Evolutionary conservation across 768 basidiomycete genomes (phyloP), one percentile per base, ranked within the genome.

Genomic region (Hysterangium stoloniferum): DNA sequence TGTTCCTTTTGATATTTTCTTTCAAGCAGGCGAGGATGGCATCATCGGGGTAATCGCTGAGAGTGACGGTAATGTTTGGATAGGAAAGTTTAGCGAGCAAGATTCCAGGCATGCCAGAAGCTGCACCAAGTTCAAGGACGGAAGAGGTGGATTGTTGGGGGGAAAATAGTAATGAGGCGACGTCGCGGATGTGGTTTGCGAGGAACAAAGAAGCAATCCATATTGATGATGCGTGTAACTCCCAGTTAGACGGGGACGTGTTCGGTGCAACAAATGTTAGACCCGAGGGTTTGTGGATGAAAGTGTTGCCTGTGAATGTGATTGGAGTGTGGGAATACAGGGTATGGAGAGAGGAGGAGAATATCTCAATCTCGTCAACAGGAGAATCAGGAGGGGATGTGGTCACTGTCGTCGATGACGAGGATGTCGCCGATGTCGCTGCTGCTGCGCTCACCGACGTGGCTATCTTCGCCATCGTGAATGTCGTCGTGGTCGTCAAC

Each of bases 91-190:
- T 79, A 3, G 84, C 77, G 58, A 87, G 70, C 37, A 76, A 62
- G 48, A 89, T 84, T 37, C 84, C 76, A 1, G 86, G 86, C 20
- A 89, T 70, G 4, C 86, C 86, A 0, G 84, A 80, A 1, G 78
- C 80, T 1, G 86, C 83, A 6, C 86, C 86, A 8, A 89, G 68
- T 60, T 89, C 86, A 5, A 89, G 71, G n/a, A 87, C 56, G 31
- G 59, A 15, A 13, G n/a, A 11, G 11, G 11, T 6, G 33, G 6
- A 15, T 20, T 32, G 17, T n/a, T n/a, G 31, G n/a, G n/a, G n/a
- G 22, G 22, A 13, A 15, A 45, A 45, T 8, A n/a, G 12, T 34
- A 37, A 68, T 61, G 13, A 81, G 59, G 33, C 60, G 56, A 84
- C 59, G 29, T 74, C 71, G 24, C 71, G 63, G 28, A 87, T 49